These are phyloP conservation scores for Globisporangium emineosum DNA, from an alignment of 352 stramenopile genomes.

Conservation along the genomic window DNA sequence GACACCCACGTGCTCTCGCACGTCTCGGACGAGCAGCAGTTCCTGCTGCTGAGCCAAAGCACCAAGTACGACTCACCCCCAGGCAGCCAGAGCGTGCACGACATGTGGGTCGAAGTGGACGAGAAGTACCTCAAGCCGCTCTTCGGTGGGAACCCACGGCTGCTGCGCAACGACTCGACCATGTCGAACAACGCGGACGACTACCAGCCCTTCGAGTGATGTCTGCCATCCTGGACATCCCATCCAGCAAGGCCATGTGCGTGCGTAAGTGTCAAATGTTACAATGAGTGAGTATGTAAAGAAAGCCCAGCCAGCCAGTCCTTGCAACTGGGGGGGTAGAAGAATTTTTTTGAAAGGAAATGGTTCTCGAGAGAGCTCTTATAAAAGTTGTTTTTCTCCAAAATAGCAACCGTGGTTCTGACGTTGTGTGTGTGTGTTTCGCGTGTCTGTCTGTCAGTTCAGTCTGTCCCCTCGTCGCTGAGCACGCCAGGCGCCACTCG, in stretches of 20 bases:
- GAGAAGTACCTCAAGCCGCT: slow-evolving; percentile 42
- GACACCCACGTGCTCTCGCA: not conserved
- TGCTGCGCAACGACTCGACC: slow-evolving; percentile 5
- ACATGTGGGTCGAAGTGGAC: slow-evolving; percentile 31
- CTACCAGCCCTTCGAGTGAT: slow-evolving; percentile 8
- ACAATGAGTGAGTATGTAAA: no score
- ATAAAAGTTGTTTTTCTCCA: no score
- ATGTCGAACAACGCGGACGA: not conserved
- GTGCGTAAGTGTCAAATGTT: not conserved
- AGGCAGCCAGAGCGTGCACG: slow-evolving; percentile 19
- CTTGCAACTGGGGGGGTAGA: no score
- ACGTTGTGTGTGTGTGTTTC: no score
- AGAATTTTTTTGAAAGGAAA: no score
- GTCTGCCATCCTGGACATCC: no score
- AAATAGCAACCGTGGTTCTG: no score
- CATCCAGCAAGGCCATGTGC: no score
- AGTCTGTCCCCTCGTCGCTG: no score
- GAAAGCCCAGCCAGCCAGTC: no score
- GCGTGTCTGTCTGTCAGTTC: no score
- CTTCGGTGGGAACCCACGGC: slow-evolving; percentile 28
- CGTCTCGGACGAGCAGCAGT: slow-evolving; percentile 6
- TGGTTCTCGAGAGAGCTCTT: no score
- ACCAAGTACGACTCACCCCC: slow-evolving; percentile 13
- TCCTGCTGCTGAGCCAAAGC: slow-evolving; percentile 7
- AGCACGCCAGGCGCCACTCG: not conserved